phyloP scores from a whole-genome alignment of 805 yeast species.

The Candida parachauliodes region DNA sequence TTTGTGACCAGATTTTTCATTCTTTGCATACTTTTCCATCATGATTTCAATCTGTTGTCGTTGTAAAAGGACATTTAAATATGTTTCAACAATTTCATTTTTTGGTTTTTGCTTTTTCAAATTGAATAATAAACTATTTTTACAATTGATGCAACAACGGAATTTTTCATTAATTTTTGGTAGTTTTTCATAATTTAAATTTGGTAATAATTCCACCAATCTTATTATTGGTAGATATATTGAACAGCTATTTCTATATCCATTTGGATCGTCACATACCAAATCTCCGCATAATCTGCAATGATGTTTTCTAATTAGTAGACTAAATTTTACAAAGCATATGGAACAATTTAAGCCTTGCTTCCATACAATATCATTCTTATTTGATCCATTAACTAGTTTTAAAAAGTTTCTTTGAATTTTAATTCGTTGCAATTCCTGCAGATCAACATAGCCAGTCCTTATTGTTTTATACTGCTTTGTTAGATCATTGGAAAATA shows the following conservation, averaged over 20 bases:
- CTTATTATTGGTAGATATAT: slow-evolving; percentile 57
- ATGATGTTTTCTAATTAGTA: slow-evolving; percentile 75
- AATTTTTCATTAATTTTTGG: slow-evolving; percentile 24
- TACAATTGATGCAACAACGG: slow-evolving; percentile 70
- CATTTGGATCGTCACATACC: slow-evolving; percentile 63
- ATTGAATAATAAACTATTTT: slow-evolving; percentile 54
- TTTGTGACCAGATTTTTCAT: slow-evolving; percentile 19
- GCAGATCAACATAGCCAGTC: slow-evolving; percentile 40
- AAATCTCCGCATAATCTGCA: slow-evolving; percentile 84
- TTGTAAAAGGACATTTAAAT: slow-evolving; percentile 17
- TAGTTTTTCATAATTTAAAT: slow-evolving; percentile 26
- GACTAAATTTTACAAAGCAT: slow-evolving; percentile 56
- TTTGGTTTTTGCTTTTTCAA: slow-evolving; percentile 19
- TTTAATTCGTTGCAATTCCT: slow-evolving; percentile 50
- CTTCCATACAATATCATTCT: slow-evolving; percentile 4
- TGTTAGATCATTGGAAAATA: slow-evolving; percentile 41
- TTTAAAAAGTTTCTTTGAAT: slow-evolving; percentile 59
- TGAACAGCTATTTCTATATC: slow-evolving; percentile 57
- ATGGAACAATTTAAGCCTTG: slow-evolving; percentile 51
- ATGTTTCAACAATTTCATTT: slow-evolving; percentile 12
- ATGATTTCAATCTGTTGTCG: slow-evolving; percentile 20
- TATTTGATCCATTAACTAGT: slow-evolving; percentile 23
- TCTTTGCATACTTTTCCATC: slow-evolving; percentile 20
- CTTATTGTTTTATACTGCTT: slow-evolving; percentile 40
- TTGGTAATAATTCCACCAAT: slow-evolving; percentile 35